A percentile compares a stretch with the other conserved stretches of the same genome.
These are phyloP conservation scores for Salix dunnii DNA, from an alignment of 345 rosid species.

Conservation along the genomic window DNA sequence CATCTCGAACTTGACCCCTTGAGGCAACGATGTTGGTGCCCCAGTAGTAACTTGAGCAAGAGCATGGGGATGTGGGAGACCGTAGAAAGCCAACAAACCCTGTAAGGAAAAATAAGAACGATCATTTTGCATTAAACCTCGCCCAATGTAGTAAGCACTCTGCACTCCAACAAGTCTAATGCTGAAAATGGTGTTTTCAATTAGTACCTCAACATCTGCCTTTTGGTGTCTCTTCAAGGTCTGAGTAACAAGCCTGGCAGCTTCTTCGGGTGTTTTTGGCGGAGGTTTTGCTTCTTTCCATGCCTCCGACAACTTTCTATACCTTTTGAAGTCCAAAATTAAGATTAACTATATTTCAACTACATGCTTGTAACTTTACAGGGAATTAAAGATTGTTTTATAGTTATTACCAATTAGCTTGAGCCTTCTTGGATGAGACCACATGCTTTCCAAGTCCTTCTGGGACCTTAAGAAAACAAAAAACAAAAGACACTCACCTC, in stretches of 20 bases:
- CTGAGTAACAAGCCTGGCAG: constrained; percentile 54
- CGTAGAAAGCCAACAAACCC: constrained; percentile 84
- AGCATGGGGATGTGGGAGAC: constrained; percentile 57
- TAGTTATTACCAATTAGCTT: constrained; percentile 69
- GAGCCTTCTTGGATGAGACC: constrained; percentile 77
- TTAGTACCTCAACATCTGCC: constrained; percentile 79
- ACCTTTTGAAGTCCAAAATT: constrained; percentile 47
- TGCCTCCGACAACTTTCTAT: constrained; percentile 68
- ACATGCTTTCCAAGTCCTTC: constrained; percentile 62
- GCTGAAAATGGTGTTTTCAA: background rate
- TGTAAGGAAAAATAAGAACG: constrained; percentile 9
- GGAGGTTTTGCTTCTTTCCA: constrained; percentile 77
- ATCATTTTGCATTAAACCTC: background rate
- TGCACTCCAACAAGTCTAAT: background rate
- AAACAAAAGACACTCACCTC: background rate
- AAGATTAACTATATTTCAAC: background rate
- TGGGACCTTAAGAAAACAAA: constrained; percentile 51
- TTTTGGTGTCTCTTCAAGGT: constrained; percentile 59
- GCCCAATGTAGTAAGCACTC: background rate
- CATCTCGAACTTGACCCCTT: constrained; percentile 55
- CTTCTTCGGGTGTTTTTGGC: constrained; percentile 67
- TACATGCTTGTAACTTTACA: background rate
- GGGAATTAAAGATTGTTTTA: too few relatives aligned
- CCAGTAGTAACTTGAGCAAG: constrained; percentile 34
- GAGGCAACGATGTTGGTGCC: constrained; percentile 42